Conservation (phyloP, 2,329 filamentous ascomycete species). For the Claviceps lovelessii region DNA sequence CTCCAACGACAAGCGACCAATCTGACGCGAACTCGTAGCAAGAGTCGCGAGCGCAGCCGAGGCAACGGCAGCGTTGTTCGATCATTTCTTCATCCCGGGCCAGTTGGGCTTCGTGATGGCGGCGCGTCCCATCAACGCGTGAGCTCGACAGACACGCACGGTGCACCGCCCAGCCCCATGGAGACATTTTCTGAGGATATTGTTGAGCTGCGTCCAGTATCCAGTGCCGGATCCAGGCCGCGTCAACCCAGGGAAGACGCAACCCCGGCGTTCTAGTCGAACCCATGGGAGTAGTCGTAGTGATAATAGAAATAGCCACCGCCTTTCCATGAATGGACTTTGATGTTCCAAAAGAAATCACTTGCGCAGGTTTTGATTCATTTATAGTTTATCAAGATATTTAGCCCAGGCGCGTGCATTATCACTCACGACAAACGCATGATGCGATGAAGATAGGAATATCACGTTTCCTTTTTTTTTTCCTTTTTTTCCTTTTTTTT, state of each 20-base stretch:
- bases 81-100: conserved; percentile 35
- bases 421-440: too few relatives aligned
- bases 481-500: too few relatives aligned
- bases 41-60: conserved; percentile 23
- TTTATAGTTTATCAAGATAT: neutral
- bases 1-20: conserved; percentile 16
- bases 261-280: conserved; percentile 11
- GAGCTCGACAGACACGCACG: conserved; percentile 13
- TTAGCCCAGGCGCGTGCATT: neutral
- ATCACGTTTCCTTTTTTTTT: too few relatives aligned
- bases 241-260: conserved; percentile 16
- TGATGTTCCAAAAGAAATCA: neutral
- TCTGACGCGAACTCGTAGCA: conserved; percentile 21
- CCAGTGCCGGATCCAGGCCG: conserved; percentile 12
- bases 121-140: conserved; percentile 12
- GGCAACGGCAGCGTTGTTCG: conserved; percentile 29
- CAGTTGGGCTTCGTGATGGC: conserved; percentile 20
- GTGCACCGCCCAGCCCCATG: conserved; percentile 5
- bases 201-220: conserved; percentile 13
- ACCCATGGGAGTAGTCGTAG: conserved; percentile 4
- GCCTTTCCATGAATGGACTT: neutral
- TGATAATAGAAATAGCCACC: neutral
- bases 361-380: neutral
- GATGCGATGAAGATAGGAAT: too few relatives aligned
- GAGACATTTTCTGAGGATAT: conserved; percentile 14